Conservation (phyloP, 2,329 filamentous ascomycete genomes). For the Tolypocladium inflatum region DNA sequence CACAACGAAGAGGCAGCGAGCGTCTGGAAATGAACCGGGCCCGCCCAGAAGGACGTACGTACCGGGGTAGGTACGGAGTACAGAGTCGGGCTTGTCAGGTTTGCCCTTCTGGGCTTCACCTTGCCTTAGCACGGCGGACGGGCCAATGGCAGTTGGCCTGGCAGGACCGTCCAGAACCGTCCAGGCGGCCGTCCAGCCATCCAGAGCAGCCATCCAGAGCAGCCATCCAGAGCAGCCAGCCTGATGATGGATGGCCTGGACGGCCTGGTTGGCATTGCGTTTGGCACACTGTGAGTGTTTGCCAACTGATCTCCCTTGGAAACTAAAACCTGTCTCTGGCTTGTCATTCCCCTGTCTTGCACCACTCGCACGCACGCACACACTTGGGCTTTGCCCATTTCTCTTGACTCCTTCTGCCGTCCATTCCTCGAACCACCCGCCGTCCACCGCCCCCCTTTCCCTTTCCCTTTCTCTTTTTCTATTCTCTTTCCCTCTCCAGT, state of each 20-base stretch:
- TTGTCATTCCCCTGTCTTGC: background rate
- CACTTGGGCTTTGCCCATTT: background rate
- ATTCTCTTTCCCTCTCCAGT: background rate
- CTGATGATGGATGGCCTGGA: too few species aligned
- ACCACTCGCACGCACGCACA: too few species aligned
- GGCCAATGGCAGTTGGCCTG: background rate
- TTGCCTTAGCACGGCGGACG: background rate
- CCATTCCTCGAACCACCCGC: background rate
- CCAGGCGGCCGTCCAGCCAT: too few species aligned
- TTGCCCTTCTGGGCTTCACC: background rate
- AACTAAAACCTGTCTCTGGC: slow-evolving; percentile 19
- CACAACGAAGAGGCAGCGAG: background rate
- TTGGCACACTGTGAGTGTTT: slow-evolving; percentile 2
- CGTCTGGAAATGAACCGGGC: background rate
- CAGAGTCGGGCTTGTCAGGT: slow-evolving; percentile 3
- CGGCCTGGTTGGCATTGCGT: too few species aligned
- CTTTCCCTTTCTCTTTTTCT: background rate
- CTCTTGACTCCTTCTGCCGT: background rate
- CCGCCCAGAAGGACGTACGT: background rate
- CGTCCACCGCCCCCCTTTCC: background rate
- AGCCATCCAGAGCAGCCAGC: too few species aligned
- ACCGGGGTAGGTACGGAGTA: too few species aligned
- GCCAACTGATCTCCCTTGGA: slow-evolving; percentile 16
- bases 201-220: too few species aligned
- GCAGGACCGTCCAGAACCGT: background rate